These are phyloP conservation scores for Neofusicoccum sp. DNA, from an alignment of 2,329 filamentous ascomycete genomes.

Conservation along the genomic window DNA sequence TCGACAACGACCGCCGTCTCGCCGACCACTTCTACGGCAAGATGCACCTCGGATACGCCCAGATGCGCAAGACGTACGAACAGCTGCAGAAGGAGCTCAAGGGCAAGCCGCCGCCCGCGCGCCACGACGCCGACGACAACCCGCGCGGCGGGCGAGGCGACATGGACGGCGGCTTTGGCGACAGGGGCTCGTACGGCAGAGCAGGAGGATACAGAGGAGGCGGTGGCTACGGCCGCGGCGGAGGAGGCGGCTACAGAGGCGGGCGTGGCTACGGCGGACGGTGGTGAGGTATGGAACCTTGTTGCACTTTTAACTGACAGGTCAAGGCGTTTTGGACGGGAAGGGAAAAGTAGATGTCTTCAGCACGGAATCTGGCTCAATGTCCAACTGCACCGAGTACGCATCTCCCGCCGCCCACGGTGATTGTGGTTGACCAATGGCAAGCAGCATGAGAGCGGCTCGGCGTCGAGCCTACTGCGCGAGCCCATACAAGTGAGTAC, in stretches of 20 bases:
- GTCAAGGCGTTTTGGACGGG: conserved; percentile 16
- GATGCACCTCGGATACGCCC: conserved; percentile 97
- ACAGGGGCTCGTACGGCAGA: conserved; percentile 43
- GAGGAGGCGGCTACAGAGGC: conserved; percentile 26
- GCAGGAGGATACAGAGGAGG: conserved; percentile 35
- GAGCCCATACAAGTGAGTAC: not conserved
- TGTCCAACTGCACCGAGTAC: conserved; percentile 13
- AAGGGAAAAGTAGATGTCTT: conserved; percentile 14
- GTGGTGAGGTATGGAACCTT: conserved; percentile 18
- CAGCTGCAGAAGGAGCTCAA: conserved; percentile 84
- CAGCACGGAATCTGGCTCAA: conserved; percentile 9
- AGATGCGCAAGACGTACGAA: conserved; percentile 94
- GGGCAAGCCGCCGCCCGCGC: conserved; percentile 61
- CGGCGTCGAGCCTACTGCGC: not conserved
- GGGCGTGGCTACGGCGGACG: conserved; percentile 11
- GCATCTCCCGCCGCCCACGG: conserved; percentile 13
- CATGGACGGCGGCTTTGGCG: conserved; percentile 34
- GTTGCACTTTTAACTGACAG: conserved; percentile 17
- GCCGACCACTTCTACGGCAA: conserved; percentile 99
- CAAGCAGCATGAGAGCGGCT: conserved; percentile 7
- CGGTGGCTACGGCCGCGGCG: conserved; percentile 49
- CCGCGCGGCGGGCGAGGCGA: conserved; percentile 41
- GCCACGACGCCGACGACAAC: conserved; percentile 29
- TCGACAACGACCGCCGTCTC: conserved; percentile 90
- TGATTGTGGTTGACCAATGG: conserved; percentile 15